Evolutionary conservation across 106 monocot genomes (phyloP).

Genomic region (Iris macrosiphon): DNA sequence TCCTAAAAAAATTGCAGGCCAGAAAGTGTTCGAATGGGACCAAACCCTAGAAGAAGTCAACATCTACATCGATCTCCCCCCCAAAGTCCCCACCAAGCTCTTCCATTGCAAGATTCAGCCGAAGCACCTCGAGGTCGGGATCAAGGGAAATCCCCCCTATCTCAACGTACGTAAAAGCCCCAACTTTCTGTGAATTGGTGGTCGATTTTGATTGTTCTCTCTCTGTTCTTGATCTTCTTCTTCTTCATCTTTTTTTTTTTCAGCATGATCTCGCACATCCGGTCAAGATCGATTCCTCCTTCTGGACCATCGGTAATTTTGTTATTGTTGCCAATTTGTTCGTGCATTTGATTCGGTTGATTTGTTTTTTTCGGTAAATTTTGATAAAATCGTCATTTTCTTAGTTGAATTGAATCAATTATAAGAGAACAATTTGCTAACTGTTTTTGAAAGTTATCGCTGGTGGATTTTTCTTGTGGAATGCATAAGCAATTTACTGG

Average conservation of each 20-base stretch:
- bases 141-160: slow-evolving; percentile 80
- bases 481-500: no score
- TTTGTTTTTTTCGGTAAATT: no score
- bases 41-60: slow-evolving; percentile 76
- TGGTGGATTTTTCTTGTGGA: no score
- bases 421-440: no score
- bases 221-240: no score
- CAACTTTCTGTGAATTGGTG: not conserved
- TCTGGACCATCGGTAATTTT: slow-evolving; percentile 96
- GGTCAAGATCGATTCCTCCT: slow-evolving; percentile 90
- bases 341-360: no score
- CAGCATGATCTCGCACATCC: slow-evolving; percentile 74
- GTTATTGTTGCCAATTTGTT: no score
- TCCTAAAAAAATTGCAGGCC: slow-evolving; percentile 17
- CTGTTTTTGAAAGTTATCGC: no score
- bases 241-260: not conserved
- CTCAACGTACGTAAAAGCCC: slow-evolving; percentile 51
- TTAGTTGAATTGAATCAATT: no score
- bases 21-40: slow-evolving; percentile 88
- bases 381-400: no score
- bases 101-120: slow-evolving; percentile 75
- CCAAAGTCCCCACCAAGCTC: slow-evolving; percentile 60
- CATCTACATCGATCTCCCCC: slow-evolving; percentile 63
- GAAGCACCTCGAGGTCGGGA: slow-evolving; percentile 74
- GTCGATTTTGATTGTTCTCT: not conserved